Evolutionary conservation across 345 rosid genomes (phyloP).

Genomic region (Arabidopsis suecica): DNA sequence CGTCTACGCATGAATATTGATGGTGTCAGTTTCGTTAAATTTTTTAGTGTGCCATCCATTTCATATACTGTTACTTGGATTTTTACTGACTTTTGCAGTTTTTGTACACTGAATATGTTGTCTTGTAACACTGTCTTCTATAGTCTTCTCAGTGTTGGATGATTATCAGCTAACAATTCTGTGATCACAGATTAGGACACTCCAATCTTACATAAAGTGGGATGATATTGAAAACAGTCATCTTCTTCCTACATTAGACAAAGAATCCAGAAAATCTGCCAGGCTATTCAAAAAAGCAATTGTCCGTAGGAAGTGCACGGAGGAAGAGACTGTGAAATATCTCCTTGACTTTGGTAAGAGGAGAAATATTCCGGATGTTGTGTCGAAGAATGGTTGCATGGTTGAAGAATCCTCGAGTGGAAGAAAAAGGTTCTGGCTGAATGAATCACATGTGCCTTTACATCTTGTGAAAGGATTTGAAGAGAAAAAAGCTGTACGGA

Average conservation of each 20-base stretch:
- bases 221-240: slow-evolving; percentile 81
- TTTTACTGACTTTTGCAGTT: slow-evolving; percentile 15
- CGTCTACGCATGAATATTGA: slow-evolving; percentile 20
- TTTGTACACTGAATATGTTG: slow-evolving; percentile 8
- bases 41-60: slow-evolving; percentile 23
- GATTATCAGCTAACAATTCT: slow-evolving; percentile 27
- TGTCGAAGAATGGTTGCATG: slow-evolving; percentile 63
- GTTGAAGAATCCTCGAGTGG: slow-evolving; percentile 89
- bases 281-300: slow-evolving; percentile 87
- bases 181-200: slow-evolving; percentile 80
- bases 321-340: slow-evolving; percentile 67
- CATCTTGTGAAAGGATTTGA: slow-evolving; percentile 92
- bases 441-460: slow-evolving; percentile 79
- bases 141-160: slow-evolving; percentile 15
- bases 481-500: slow-evolving; percentile 83
- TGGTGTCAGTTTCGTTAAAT: slow-evolving; percentile 5
- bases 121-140: slow-evolving; percentile 13
- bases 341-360: slow-evolving; percentile 99
- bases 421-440: slow-evolving; percentile 90
- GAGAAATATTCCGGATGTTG: slow-evolving; percentile 80
- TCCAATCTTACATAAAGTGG: slow-evolving; percentile 83
- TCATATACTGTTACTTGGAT: slow-evolving; percentile 14
- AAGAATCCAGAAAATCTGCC: slow-evolving; percentile 72
- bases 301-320: slow-evolving; percentile 73
- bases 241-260: slow-evolving; percentile 61